Base-by-base conservation (phyloP, 345 rosid genomes). In the Triadica sebifera region DNA sequence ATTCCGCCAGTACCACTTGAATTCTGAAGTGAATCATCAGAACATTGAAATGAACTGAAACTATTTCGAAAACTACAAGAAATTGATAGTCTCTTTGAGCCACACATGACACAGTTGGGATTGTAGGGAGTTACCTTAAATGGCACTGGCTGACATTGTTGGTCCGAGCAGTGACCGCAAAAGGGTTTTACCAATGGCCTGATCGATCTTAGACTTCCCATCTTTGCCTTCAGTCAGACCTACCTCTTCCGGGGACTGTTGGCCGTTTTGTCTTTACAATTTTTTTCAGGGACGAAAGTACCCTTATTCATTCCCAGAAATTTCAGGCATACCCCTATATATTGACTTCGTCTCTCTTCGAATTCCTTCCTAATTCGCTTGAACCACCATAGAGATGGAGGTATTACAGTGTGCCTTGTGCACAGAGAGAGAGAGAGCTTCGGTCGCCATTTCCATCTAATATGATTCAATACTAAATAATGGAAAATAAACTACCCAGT, bases 401-500 rank as follows among this genome's bases (percentile, higher is more conserved):
- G 34, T 29, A 29, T 38, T n/a, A 5, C 15, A 1, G 59, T 3
- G 20, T 13, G 12, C 56, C 0, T 5, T 7, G 53, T 50, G 47
- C 16, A 38, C 10, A 55, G 58, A 25, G 45, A 25, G n/a, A 55
- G 58, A 25, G 45, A 25, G n/a, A 52, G 46, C 22, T 59, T 10
- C 3, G 8, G 6, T 45, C 53, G 63, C 62, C 64, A 46, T 52
- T 24, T 13, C 4, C 9, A 11, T 46, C 16, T 38, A 10, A 13
- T 22, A 46, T 3, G 43, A 66, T 55, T 9, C 59, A 55, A 29
- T 12, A 4, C 7, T 11, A 10, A 22, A 50, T n/a, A 17, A 64
- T 65, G 97, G 92, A 82, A 53, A 17, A 65, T 8, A 79, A 84
- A 57, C 68, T 78, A 5, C 70, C 81, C 12, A 59, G 63, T 20